These are phyloP conservation scores for Asclepias syriaca DNA, from an alignment of 257 asterid species.

Conservation along the genomic window DNA sequence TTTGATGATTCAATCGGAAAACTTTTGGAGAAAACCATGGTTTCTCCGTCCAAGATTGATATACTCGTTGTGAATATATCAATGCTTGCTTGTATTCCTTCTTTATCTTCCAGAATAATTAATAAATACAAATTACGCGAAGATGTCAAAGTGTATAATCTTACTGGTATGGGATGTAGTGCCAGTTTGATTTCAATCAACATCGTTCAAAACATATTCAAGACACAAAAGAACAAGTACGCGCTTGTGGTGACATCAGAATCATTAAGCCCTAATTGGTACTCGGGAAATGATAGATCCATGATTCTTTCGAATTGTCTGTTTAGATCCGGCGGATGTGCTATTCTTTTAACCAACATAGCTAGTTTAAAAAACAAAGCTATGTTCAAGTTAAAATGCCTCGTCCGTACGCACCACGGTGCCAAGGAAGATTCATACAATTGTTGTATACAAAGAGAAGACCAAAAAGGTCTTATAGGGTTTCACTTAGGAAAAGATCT, in stretches of 20 bases:
- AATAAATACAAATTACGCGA: constrained; percentile 53
- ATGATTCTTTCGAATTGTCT: constrained; percentile 85
- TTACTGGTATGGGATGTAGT: constrained; percentile 92
- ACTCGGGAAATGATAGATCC: constrained; percentile 65
- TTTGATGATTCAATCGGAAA: constrained; percentile 43
- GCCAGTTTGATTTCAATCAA: constrained; percentile 67
- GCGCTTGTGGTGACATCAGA: constrained; percentile 79
- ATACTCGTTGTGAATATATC: constrained; percentile 71
- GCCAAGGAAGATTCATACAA: constrained; percentile 55
- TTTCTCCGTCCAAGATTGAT: constrained; percentile 57
- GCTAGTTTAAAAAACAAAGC: constrained; percentile 24
- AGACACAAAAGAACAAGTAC: constrained; percentile 22
- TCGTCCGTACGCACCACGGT: constrained; percentile 82
- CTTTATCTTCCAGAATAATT: constrained; percentile 53
- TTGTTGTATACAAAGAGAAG: constrained; percentile 69
- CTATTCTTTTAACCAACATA: constrained; percentile 56
- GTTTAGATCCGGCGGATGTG: constrained; percentile 78
- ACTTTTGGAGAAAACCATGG: constrained; percentile 35
- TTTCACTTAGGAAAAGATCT: constrained; percentile 63
- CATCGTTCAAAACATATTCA: constrained; percentile 47
- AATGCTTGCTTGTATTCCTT: constrained; percentile 61
- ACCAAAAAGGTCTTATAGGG: constrained; percentile 51
- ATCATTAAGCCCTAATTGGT: constrained; percentile 70
- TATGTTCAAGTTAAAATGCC: constrained; percentile 51
- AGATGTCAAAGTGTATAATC: constrained; percentile 62